Evolutionary conservation across 2,329 filamentous ascomycete species (phyloP).

Genomic region (Alternaria rosae): DNA sequence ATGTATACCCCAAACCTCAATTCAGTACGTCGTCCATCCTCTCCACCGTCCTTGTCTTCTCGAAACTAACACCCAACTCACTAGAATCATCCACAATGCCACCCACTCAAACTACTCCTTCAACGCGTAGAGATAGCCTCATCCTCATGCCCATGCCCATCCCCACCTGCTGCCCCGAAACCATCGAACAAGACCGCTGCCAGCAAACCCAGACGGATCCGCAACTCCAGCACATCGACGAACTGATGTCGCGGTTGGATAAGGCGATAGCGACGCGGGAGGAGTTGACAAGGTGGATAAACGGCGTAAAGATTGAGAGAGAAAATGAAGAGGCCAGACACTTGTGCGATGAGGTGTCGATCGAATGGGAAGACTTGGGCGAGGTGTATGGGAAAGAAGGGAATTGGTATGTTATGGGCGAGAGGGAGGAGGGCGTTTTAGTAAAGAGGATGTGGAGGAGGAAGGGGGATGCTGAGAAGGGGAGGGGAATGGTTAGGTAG

Average conservation of each 20-base stretch:
- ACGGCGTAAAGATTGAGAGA: neutral
- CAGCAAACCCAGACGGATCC: neutral
- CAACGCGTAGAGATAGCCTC: too few relatives aligned
- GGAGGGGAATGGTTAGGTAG: too few relatives aligned
- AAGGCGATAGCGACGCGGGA: neutral
- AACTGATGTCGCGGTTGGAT: fast-evolving
- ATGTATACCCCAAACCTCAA: neutral
- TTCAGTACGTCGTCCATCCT: too few relatives aligned
- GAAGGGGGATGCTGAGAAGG: too few relatives aligned
- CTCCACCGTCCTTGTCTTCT: too few relatives aligned
- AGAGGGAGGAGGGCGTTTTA: neutral
- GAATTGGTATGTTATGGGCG: neutral
- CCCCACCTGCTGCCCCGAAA: too few relatives aligned
- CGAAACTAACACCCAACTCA: too few relatives aligned
- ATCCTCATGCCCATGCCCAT: too few relatives aligned
- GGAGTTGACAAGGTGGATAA: neutral
- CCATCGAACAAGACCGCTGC: neutral
- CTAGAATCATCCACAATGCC: too few relatives aligned
- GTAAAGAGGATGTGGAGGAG: neutral
- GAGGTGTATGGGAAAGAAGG: neutral
- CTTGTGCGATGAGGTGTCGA: neutral
- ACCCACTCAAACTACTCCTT: too few relatives aligned
- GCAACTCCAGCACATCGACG: neutral
- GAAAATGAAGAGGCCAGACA: neutral
- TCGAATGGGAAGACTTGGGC: neutral